Conservation (phyloP, 108 stramenopile genomes). For the Stephanodiscus minutulus region DNA sequence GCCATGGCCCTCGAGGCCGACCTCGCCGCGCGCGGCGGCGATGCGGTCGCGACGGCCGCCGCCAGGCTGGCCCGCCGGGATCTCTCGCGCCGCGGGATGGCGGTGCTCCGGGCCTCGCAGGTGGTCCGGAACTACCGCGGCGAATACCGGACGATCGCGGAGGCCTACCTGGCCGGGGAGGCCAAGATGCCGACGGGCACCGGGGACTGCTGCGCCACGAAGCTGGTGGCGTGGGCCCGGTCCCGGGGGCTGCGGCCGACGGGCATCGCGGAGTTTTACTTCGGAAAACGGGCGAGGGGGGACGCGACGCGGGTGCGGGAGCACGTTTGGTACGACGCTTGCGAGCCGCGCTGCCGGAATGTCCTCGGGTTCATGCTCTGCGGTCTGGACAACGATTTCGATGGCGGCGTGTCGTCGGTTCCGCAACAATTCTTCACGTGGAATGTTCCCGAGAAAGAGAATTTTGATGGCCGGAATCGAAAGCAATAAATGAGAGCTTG, state of each 20-base stretch:
- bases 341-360: constrained; percentile 11
- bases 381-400: neutral
- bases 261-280: constrained; percentile 26
- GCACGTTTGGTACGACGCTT: constrained; percentile 19
- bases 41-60: neutral
- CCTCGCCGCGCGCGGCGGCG: neutral
- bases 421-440: too few species aligned
- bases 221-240: constrained; percentile 17
- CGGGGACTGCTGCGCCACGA: constrained; percentile 24
- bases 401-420: too few species aligned
- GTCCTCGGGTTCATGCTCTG: constrained; percentile 31
- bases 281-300: constrained; percentile 11
- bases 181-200: constrained; percentile 16
- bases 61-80: constrained; percentile 5
- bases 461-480: too few species aligned
- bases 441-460: too few species aligned
- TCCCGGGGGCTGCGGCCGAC: constrained; percentile 14
- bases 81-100: constrained; percentile 8
- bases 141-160: neutral
- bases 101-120: constrained; percentile 11
- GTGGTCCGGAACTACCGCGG: constrained; percentile 19
- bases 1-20: neutral
- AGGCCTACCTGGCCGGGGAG: neutral
- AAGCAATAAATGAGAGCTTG: too few species aligned
- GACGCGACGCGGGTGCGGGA: constrained; percentile 3